phyloP scores from a whole-genome alignment of 495 filamentous ascomycete genomes.

The Daldinia caldariorum region DNA sequence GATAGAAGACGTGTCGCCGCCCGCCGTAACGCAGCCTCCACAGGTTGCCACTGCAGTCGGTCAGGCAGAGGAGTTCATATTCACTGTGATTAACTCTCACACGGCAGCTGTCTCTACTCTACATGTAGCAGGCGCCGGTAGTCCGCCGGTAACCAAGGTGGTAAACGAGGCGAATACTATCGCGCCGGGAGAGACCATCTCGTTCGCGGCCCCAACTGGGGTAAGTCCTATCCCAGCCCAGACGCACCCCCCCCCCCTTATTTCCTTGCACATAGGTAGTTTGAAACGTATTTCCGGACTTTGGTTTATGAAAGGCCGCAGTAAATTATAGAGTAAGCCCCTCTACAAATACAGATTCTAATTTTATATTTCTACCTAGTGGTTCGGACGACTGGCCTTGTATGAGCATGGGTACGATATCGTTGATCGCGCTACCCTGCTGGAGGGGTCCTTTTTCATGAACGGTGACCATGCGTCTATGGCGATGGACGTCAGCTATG shows the following conservation, averaged over 20 bases:
- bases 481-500: constrained; percentile 45
- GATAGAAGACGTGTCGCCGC: not conserved
- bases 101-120: constrained; percentile 34
- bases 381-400: constrained; percentile 40
- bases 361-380: constrained; percentile 27
- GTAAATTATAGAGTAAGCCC: too few relatives aligned
- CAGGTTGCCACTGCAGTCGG: not conserved
- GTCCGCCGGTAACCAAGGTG: constrained; percentile 22
- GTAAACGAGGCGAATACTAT: constrained; percentile 14
- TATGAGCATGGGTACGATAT: constrained; percentile 30
- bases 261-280: too few relatives aligned
- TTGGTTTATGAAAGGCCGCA: not conserved
- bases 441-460: constrained; percentile 39
- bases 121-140: constrained; percentile 26
- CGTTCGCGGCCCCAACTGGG: constrained; percentile 34
- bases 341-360: not conserved
- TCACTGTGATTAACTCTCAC: constrained; percentile 43
- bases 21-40: not conserved
- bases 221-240: constrained; percentile 25
- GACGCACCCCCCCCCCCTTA: not conserved
- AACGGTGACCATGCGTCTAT: constrained; percentile 17
- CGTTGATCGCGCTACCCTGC: constrained; percentile 30
- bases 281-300: not conserved
- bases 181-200: constrained; percentile 17
- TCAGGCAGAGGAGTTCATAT: constrained; percentile 28